These are phyloP conservation scores for Phytophthora hibernalis DNA, from an alignment of 352 stramenopile species.

Conservation along the genomic window DNA sequence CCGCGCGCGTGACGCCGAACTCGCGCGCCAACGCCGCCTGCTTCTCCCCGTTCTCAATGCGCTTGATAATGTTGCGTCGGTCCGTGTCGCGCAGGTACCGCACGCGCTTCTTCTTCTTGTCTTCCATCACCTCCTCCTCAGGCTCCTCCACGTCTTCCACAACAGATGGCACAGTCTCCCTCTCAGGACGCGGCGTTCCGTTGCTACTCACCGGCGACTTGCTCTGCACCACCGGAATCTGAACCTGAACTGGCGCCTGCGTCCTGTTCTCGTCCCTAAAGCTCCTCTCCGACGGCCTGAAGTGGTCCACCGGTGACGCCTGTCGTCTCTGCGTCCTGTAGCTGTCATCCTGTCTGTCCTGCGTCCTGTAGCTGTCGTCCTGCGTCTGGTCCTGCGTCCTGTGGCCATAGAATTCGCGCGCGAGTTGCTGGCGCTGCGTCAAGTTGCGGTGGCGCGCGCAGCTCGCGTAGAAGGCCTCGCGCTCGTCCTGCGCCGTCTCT, in stretches of 20 bases:
- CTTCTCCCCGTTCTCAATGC: constrained; percentile 73
- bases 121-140: constrained; percentile 5
- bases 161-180: constrained; percentile 1
- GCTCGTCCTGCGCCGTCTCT: constrained; percentile 9
- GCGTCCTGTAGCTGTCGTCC: not conserved
- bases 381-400: not conserved
- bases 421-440: constrained; percentile 20
- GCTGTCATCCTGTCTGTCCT: not conserved
- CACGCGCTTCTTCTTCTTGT: constrained; percentile 49
- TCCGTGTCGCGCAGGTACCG: constrained; percentile 68
- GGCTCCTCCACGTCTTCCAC: constrained; percentile 19
- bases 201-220: not conserved
- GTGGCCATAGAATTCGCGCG: constrained; percentile 21
- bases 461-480: constrained; percentile 27
- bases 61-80: constrained; percentile 69
- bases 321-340: not conserved
- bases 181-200: not conserved
- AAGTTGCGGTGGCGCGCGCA: constrained; percentile 34
- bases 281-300: not conserved
- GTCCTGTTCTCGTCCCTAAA: too few species aligned
- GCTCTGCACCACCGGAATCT: not conserved
- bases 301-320: not conserved
- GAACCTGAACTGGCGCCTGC: not conserved
- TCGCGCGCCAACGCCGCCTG: constrained; percentile 65
- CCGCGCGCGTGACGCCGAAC: constrained; percentile 72